Conservation (phyloP, 441 rosid species). For the Biscutella laevigata region DNA sequence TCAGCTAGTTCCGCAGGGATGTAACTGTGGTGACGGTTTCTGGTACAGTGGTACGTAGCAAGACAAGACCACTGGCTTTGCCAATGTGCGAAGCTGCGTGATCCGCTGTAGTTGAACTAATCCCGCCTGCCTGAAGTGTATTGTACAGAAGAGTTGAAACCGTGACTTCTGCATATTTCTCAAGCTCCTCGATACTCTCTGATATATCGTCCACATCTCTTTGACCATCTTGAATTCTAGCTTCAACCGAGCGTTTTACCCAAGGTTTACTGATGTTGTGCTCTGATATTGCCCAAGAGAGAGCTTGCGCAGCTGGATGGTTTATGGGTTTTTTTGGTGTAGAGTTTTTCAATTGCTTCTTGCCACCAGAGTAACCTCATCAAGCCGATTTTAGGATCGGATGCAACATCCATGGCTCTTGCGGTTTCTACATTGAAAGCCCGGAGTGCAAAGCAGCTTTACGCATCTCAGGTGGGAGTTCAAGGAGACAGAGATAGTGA, state of each 20-base stretch:
- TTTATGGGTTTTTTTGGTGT: slow-evolving; percentile 47
- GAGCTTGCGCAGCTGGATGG: slow-evolving; percentile 76
- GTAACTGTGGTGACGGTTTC: slow-evolving; percentile 55
- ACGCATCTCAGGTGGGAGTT: slow-evolving; percentile 60
- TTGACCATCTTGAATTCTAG: slow-evolving; percentile 61
- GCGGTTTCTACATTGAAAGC: slow-evolving; percentile 85
- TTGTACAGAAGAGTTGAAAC: slow-evolving; percentile 60
- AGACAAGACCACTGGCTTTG: slow-evolving; percentile 80
- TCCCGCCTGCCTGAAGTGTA: slow-evolving; percentile 73
- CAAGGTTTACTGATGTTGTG: slow-evolving; percentile 59
- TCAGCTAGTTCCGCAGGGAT: slow-evolving; percentile 56
- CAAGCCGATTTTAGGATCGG: slow-evolving; percentile 75
- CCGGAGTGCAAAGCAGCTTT: slow-evolving; percentile 79
- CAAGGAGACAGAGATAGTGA: slow-evolving; percentile 90
- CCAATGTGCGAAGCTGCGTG: slow-evolving; percentile 82
- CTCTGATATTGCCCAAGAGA: slow-evolving; percentile 58
- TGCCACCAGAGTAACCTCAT: slow-evolving; percentile 92
- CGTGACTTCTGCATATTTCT: slow-evolving; percentile 75
- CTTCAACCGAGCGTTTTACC: slow-evolving; percentile 77
- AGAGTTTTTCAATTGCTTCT: slow-evolving; percentile 79
- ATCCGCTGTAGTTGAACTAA: slow-evolving; percentile 59
- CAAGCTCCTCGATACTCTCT: slow-evolving; percentile 52
- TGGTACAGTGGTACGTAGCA: slow-evolving; percentile 64
- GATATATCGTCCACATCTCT: slow-evolving; percentile 55
- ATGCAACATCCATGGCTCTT: slow-evolving; percentile 83